Evolutionary conservation across 345 rosid genomes (phyloP), one percentile per base, ranked within the genome.

Genomic region (Populus davidiana): DNA sequence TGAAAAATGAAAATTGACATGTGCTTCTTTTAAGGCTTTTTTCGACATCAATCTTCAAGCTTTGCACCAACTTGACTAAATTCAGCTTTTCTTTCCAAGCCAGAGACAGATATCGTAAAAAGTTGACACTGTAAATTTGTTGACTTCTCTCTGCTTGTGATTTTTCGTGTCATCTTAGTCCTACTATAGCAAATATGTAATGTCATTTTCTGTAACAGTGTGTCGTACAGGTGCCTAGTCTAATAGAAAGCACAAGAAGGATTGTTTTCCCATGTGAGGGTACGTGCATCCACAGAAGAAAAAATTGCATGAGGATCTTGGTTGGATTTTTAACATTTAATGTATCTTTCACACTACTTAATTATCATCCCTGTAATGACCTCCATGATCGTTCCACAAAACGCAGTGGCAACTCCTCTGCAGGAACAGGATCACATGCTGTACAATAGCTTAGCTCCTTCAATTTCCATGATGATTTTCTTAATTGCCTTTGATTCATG

Each of bases 251-350:
- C 78, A 80, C 21, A 75, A 78, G 5, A 61, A 75, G 77, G 38
- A 71, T 81, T 77, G 81, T 74, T 79, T 31, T 38, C 76, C 85
- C 88, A 86, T 86, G 88, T 81, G 88, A 83, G 71, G 76, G 73
- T 79, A 38, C 70, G 49, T 72, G 69, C 63, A 43, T 47, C 82
- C 29, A 77, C 77, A 82, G 87, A 27, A 78, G 72, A 38, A 39
- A 38, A 77, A 71, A 71, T 75, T 70, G 69, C 83, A 79, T 77
- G 83, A 54, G 77, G 50, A 79, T 74, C 72, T 75, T 65, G 8
- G 12, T 67, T 75, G 66, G 70, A 74, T 47, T 72, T 73, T 77
- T 77, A 66, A 21, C 62, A 73, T 75, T 72, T 77, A 27, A 50
- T 36, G 25, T 77, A 29, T 64, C 73, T 67, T 47, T 36, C 39